Percentiles rank a stretch among this genome's conserved stretches.
These are phyloP conservation scores for Russula sp. DNA, from an alignment of 768 basidiomycete genomes.

Conservation along the genomic window DNA sequence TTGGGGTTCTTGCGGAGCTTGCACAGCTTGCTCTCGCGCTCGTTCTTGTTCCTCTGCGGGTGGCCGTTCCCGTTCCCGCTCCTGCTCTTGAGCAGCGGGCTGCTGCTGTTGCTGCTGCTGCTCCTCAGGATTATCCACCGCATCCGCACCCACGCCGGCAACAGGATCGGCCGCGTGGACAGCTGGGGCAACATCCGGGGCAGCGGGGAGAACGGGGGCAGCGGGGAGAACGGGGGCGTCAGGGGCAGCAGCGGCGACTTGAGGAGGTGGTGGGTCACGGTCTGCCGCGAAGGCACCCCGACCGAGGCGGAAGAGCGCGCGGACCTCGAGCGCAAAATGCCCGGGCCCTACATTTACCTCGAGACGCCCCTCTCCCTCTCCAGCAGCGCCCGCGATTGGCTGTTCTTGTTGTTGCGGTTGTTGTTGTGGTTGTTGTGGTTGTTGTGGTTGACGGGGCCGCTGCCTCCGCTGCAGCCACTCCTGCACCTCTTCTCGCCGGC, in stretches of 20 bases:
- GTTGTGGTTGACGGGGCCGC: background rate
- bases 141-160: background rate
- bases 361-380: conserved; percentile 25
- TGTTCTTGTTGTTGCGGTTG: background rate
- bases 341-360: conserved; percentile 23
- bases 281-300: background rate
- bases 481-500: background rate
- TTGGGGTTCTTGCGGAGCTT: background rate
- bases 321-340: conserved; percentile 20
- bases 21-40: background rate
- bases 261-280: background rate
- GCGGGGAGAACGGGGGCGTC: background rate
- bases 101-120: background rate
- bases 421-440: background rate
- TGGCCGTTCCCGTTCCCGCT: background rate
- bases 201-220: background rate
- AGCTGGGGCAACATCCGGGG: background rate
- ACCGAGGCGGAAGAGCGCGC: background rate
- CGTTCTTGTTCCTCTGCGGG: background rate
- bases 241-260: background rate
- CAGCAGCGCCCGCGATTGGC: background rate
- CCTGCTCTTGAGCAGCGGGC: background rate
- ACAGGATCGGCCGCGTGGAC: background rate
- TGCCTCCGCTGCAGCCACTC: background rate
- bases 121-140: background rate